Base-by-base conservation (phyloP, 371 early-diverging fungal species). In the Syncephalastrum monosporum region DNA sequence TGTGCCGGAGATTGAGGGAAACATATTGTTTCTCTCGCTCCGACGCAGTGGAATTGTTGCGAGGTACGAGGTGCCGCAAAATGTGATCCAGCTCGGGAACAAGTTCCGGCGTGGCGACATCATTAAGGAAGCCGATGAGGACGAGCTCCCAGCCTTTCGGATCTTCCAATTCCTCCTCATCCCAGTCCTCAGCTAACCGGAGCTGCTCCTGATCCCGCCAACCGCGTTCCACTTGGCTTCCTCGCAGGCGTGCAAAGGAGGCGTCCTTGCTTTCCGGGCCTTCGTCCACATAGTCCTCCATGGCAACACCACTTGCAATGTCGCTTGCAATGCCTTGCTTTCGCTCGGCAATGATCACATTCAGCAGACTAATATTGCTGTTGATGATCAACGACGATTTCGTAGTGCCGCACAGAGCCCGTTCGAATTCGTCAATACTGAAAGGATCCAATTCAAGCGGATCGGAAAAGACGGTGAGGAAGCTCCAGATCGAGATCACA, bases 281-380 rank as follows among this genome's bases (percentile, higher is more conserved):
- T 43, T 45, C 4, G 14, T 69, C 72, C 3, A 71, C 42, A 65
- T 73, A 73, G 15, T 58, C 60, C 17, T 75, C 73, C 53, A 69
- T 61, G 0, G 57, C 51, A 15, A 69, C 56, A 1, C 75, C 75
- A 53, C 63, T 78, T 19, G 64, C 63, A 10, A 71, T 53, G 29
- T 72, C 73, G 29, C 70, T 70, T 12, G 59, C 56, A 24, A 64
- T 69, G 16, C 68, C 72, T 19, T 74, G 64, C 7, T 68, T 68
- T 13, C 80, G 72, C 57, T 80, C 80, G n/a, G 46, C 61, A 16
- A 80, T 75, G 13, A 80, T 73, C 4, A 75, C 69, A 56, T 80
- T 80, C 15, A 76, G 47, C 38, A 80, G 25, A 54, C 66, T 53
- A 0, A 64, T 57, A 19, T 67, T 67, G 50, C 68, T 71, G 50